Evolutionary conservation across 2,329 filamentous ascomycete species (phyloP).

Genomic region (Thelonectria blattea): DNA sequence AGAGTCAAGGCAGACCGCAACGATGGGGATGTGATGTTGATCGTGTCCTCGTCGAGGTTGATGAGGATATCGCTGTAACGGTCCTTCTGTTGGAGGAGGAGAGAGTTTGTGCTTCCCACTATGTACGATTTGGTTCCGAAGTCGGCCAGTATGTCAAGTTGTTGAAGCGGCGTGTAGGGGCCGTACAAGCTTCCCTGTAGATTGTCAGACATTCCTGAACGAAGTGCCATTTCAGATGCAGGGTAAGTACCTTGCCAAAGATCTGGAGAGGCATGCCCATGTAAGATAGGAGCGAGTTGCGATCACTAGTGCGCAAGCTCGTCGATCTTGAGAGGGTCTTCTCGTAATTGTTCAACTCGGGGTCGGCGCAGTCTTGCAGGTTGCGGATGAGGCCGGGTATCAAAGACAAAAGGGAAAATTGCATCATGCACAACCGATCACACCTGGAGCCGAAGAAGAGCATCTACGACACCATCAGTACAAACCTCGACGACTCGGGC

Average conservation of each 20-base stretch:
- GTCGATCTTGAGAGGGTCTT: slow-evolving; percentile 77
- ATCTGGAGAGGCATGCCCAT: slow-evolving; percentile 95
- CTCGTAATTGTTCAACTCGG: slow-evolving; percentile 86
- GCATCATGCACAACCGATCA: slow-evolving; percentile 95
- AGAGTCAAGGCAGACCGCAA: slow-evolving; percentile 77
- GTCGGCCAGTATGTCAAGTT: slow-evolving; percentile 92
- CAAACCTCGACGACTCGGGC: too few relatives aligned
- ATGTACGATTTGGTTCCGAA: slow-evolving; percentile 96
- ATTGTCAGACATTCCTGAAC: slow-evolving; percentile 21
- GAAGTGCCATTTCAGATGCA: neutral
- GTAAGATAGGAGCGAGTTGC: slow-evolving; percentile 86
- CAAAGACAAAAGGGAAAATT: slow-evolving; percentile 93
- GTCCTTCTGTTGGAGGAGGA: slow-evolving; percentile 92
- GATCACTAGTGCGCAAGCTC: slow-evolving; percentile 88
- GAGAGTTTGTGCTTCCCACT: slow-evolving; percentile 94
- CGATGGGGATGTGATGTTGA: slow-evolving; percentile 83
- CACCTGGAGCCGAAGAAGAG: slow-evolving; percentile 98
- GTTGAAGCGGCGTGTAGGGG: slow-evolving; percentile 94
- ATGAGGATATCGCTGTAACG: slow-evolving; percentile 96
- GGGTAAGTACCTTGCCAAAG: slow-evolving; percentile 76
- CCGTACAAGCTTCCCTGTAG: slow-evolving; percentile 86
- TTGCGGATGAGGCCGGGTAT: slow-evolving; percentile 91
- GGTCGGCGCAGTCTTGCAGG: slow-evolving; percentile 94
- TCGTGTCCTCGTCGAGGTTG: slow-evolving; percentile 88
- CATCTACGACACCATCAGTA: slow-evolving; percentile 68